Conservation (phyloP, 768 basidiomycete species). For the Boletus sp. region DNA sequence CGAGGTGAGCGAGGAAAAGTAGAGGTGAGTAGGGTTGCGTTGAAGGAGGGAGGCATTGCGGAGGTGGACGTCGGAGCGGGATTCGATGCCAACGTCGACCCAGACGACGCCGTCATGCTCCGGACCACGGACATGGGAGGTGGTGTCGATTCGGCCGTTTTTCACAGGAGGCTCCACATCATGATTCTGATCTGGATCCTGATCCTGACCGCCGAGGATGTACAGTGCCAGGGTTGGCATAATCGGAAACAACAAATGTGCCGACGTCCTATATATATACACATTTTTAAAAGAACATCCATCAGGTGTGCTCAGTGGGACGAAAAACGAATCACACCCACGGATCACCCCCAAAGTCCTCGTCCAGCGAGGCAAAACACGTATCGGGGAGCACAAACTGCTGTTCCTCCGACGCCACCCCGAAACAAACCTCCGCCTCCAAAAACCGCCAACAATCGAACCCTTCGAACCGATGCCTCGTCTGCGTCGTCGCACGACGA, state of each 20-base stretch:
- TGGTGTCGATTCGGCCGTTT: neutral
- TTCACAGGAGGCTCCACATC: slow-evolving; percentile 14
- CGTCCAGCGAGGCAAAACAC: slow-evolving; percentile 53
- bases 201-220: slow-evolving; percentile 37
- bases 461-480: slow-evolving; percentile 13
- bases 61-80: slow-evolving; percentile 53
- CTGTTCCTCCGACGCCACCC: slow-evolving; percentile 50
- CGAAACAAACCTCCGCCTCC: slow-evolving; percentile 51
- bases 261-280: slow-evolving; percentile 37
- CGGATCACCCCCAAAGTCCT: slow-evolving; percentile 37
- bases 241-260: slow-evolving; percentile 54
- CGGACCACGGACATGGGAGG: neutral
- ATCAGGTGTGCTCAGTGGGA: neutral
- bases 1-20: slow-evolving; percentile 52
- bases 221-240: slow-evolving; percentile 53
- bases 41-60: slow-evolving; percentile 59
- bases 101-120: slow-evolving; percentile 26
- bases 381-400: slow-evolving; percentile 54
- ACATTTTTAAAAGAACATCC: neutral
- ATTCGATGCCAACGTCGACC: slow-evolving; percentile 50
- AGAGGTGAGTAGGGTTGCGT: slow-evolving; percentile 45
- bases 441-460: slow-evolving; percentile 47
- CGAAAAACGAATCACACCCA: slow-evolving; percentile 14
- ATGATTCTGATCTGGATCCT: slow-evolving; percentile 9
- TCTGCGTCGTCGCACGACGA: neutral